A percentile compares a stretch with the other conserved stretches of the same genome.
Conservation (phyloP, 176 grass and related monocot genomes). For the Carex myosuroides region DNA sequence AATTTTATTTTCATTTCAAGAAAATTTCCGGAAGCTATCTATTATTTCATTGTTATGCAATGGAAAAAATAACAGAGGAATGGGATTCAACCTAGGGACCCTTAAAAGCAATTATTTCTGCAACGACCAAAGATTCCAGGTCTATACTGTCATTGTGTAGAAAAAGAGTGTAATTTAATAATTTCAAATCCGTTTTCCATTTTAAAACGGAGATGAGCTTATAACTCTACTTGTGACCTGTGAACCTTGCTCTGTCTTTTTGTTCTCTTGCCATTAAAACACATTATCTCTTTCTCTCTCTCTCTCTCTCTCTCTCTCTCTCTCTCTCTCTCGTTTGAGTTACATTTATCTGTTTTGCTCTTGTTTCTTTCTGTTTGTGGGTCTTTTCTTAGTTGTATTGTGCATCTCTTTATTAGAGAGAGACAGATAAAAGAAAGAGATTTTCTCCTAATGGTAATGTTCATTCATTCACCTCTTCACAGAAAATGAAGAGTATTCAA, state of each 20-base stretch:
- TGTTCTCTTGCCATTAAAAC: constrained; percentile 4
- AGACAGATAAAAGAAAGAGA: not conserved
- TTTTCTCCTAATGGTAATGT: not conserved
- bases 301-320: not conserved
- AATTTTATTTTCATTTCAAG: not conserved
- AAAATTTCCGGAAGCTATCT: not conserved
- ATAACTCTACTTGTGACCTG: constrained; percentile 8
- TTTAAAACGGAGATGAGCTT: constrained; percentile 4
- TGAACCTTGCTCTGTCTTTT: constrained; percentile 9
- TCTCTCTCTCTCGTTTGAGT: not conserved
- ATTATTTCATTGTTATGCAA: not conserved
- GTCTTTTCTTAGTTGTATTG: not conserved
- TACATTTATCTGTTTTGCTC: not conserved
- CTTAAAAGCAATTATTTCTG: constrained; percentile 24
- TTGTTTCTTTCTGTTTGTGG: not conserved
- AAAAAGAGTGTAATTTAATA: not conserved
- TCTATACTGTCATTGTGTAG: constrained; percentile 8
- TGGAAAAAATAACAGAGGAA: not conserved
- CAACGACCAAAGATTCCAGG: constrained; percentile 26
- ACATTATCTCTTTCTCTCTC: not conserved
- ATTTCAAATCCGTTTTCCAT: constrained; percentile 7
- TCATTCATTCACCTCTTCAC: not conserved
- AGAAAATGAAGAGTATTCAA: not conserved
- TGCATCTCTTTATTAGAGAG: not conserved
- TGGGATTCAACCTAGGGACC: not conserved